Percentiles rank a stretch among this genome's conserved stretches.
phyloP scores from a whole-genome alignment of 208 protist genomes.

The Paratrypanosoma confusum region DNA sequence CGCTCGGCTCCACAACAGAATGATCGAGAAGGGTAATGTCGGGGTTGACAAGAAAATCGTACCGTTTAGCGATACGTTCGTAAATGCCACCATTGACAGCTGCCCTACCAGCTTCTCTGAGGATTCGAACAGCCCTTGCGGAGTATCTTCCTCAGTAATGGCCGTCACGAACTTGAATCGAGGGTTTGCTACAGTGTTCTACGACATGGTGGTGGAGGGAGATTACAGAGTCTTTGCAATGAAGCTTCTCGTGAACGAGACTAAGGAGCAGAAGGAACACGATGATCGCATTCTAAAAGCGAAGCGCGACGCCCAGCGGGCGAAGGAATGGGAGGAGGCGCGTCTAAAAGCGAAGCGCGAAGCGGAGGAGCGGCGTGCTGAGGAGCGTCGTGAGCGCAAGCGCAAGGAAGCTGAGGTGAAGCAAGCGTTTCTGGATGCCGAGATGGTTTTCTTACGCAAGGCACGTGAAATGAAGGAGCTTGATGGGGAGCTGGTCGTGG shows the following conservation, averaged over 20 bases:
- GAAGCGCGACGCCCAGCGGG: constrained; percentile 11
- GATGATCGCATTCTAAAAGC: constrained; percentile 18
- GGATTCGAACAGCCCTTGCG: background rate
- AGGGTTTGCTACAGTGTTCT: background rate
- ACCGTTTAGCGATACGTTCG: constrained; percentile 12
- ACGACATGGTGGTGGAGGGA: constrained; percentile 4
- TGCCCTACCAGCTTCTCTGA: background rate
- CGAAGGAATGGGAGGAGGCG: constrained; percentile 22
- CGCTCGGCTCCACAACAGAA: too few species aligned
- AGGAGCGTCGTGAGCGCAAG: constrained; percentile 20
- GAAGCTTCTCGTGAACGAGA: constrained; percentile 30
- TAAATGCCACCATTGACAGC: constrained; percentile 13
- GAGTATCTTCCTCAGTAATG: background rate
- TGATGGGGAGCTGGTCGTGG: constrained; percentile 68
- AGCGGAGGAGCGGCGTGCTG: constrained; percentile 20
- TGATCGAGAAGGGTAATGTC: too few species aligned
- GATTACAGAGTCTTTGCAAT: constrained; percentile 1
- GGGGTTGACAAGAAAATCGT: background rate
- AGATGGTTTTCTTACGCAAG: constrained; percentile 27
- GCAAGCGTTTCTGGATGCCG: constrained; percentile 21
- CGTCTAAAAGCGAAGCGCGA: constrained; percentile 23
- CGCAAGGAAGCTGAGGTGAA: constrained; percentile 29
- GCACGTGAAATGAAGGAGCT: constrained; percentile 19
- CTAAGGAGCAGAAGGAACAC: constrained; percentile 27
- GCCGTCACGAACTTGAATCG: background rate